Percentiles rank a stretch among this genome's conserved stretches.
Conservation (phyloP, 352 stramenopile species). For the Phytophthora palmivora region DNA sequence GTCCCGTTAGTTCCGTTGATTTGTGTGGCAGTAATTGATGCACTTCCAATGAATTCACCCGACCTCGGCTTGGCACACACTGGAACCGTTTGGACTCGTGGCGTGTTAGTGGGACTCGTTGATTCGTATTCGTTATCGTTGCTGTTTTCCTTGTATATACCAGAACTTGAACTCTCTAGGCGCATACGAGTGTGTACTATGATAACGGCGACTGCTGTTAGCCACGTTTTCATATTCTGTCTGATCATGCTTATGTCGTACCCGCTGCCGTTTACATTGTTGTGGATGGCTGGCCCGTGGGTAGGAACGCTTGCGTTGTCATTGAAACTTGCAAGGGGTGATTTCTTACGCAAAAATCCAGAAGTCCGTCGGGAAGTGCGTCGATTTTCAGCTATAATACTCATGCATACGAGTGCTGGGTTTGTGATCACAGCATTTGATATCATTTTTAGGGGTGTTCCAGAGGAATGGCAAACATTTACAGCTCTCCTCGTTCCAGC, state of each 20-base stretch:
- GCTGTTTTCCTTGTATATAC: constrained; percentile 21
- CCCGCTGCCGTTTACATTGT: constrained; percentile 23
- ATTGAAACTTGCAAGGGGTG: constrained; percentile 14
- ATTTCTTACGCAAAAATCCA: constrained; percentile 17
- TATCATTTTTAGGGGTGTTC: constrained; percentile 10
- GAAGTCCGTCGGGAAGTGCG: constrained; percentile 15
- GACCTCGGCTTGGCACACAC: constrained; percentile 21
- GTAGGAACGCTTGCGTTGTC: constrained; percentile 12
- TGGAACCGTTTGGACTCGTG: constrained; percentile 13
- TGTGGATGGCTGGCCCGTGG: constrained; percentile 24
- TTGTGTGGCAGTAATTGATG: constrained; percentile 18
- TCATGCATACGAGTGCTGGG: constrained; percentile 8
- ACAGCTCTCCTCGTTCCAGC: constrained; percentile 8
- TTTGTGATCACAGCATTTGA: constrained; percentile 15
- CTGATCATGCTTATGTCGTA: constrained; percentile 17
- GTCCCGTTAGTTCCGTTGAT: constrained; percentile 10
- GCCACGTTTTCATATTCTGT: constrained; percentile 1
- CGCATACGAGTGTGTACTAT: constrained; percentile 1
- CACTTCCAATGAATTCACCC: constrained; percentile 14
- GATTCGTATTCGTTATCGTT: constrained; percentile 13
- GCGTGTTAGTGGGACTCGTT: neutral
- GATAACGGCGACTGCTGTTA: constrained; percentile 1
- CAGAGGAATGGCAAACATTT: constrained; percentile 4
- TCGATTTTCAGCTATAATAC: constrained; percentile 8
- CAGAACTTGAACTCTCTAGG: constrained; percentile 17